These are phyloP conservation scores for Cetraspora pellucida DNA, from an alignment of 192 early-diverging fungal genomes.

Conservation along the genomic window DNA sequence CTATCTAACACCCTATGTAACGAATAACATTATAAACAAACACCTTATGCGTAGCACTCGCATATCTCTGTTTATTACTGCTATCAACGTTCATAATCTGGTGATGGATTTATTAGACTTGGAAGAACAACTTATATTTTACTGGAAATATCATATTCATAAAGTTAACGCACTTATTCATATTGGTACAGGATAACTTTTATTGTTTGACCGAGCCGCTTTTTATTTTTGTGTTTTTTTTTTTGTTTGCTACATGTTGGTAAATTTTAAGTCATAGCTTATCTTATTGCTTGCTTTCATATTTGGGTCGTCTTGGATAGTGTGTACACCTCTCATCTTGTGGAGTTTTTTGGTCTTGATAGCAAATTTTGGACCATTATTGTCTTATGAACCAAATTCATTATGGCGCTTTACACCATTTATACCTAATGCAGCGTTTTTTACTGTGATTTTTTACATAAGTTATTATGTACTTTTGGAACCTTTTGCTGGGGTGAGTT, in stretches of 20 bases:
- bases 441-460: conserved; percentile 59
- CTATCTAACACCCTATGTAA: too few species aligned
- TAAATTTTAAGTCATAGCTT: not conserved
- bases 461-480: conserved; percentile 82
- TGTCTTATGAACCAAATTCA: conserved; percentile 34
- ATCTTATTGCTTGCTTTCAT: not conserved
- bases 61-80: too few species aligned
- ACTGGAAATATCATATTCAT: conserved; percentile 79
- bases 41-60: too few species aligned
- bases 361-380: conserved; percentile 48
- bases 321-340: conserved; percentile 90
- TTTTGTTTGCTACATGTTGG: not conserved
- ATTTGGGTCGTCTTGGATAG: conserved; percentile 37
- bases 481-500: conserved; percentile 64
- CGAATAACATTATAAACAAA: too few species aligned
- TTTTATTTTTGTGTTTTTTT: not conserved
- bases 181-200: conserved; percentile 43
- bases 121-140: conserved; percentile 70
- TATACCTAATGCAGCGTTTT: conserved; percentile 56
- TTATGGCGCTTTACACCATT: conserved; percentile 30
- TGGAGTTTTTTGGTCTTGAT: conserved; percentile 75
- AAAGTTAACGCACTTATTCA: conserved; percentile 77
- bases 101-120: conserved; percentile 63
- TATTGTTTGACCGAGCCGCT: not conserved
- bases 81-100: too few species aligned